A percentile compares a stretch with the other conserved stretches of the same genome.
These are phyloP conservation scores for Penicillium diatomitis DNA, from an alignment of 495 filamentous ascomycete genomes.

Conservation along the genomic window DNA sequence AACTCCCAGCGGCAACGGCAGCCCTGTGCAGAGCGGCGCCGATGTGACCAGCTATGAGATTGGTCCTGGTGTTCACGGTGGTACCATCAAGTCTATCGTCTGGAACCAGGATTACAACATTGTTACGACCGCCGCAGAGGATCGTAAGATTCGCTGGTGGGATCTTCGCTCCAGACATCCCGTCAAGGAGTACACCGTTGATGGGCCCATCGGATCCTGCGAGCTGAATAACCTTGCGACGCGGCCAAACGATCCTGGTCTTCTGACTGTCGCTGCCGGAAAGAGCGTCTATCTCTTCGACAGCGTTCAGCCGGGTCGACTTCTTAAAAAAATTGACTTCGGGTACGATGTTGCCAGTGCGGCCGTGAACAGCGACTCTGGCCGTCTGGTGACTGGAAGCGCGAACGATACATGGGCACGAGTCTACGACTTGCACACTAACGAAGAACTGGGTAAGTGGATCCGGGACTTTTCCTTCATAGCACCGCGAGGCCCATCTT, in stretches of 20 bases:
- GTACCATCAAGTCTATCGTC: conserved; percentile 87
- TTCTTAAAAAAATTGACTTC: conserved; percentile 70
- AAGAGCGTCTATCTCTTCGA: conserved; percentile 92
- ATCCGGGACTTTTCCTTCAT: background rate
- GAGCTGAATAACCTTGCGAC: conserved; percentile 58
- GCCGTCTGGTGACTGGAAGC: conserved; percentile 80
- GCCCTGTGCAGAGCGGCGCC: conserved; percentile 22
- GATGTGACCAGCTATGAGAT: conserved; percentile 67
- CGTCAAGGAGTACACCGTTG: conserved; percentile 61
- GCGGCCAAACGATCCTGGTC: conserved; percentile 33
- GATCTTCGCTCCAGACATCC: conserved; percentile 68
- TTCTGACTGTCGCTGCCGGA: conserved; percentile 57
- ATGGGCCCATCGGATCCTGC: conserved; percentile 81
- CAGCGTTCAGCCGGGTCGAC: conserved; percentile 53
- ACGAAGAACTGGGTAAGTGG: conserved; percentile 61
- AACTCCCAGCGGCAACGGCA: conserved; percentile 11
- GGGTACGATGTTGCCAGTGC: conserved; percentile 81
- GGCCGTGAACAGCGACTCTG: conserved; percentile 69
- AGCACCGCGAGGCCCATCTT: background rate
- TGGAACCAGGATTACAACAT: conserved; percentile 84
- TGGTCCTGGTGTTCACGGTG: conserved; percentile 69
- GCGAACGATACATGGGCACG: conserved; percentile 85
- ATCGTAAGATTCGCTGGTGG: conserved; percentile 90
- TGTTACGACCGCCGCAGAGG: conserved; percentile 80
- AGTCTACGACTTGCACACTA: conserved; percentile 77